Base-by-base conservation (phyloP, 2,329 filamentous ascomycete species). In the Paradendryphiella salina region DNA sequence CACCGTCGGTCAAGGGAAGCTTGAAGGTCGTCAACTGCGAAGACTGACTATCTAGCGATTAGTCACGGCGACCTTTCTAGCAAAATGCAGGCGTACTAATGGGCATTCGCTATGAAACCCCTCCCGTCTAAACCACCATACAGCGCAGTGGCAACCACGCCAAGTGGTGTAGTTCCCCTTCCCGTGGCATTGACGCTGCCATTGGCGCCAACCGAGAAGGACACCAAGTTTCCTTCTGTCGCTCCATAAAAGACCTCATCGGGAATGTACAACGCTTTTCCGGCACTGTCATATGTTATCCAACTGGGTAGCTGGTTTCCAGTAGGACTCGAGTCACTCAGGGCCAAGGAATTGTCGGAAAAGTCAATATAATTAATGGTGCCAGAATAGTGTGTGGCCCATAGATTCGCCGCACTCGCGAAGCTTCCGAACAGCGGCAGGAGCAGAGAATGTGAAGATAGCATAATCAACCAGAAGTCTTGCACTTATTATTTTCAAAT, bases 1-100 rank as follows among this genome's bases (percentile, higher is more conserved):
- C 59, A 13, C 60, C 61, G 17, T 59, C 60, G 28, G 32, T 64
- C 44, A 73, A 56, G 1, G 71, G 71, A 21, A 73, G 59, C 54
- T 70, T 72, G 59, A 69, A 73, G 3, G 67, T 73, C 0, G 68
- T 65, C 18, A 72, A 18, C 15, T 66, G 64, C 3, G 66, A 70
- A n/a, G 67, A 46, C 54, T 63, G 57, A 44, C 66, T 71, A 21
- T 43, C 8, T 29, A 3, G 28, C 26, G 14, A 18, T 61, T 10
- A 58, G 48, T 10, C 28, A 31, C 2, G 5, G 1, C 29, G 4
- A 3, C 1, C 15, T 14, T 0, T 37, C 1, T 5, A 18, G 11
- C 4, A 8, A 3, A 2, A 9, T 20, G 18, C 29, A 26, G n/a
- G 59, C 67, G 35, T 46, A 67, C 65, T 70, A 70, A 41, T 70